A percentile compares a stretch with the other conserved stretches of the same genome.
Conservation (phyloP, 148 eudicot genomes). For the Vaccinium macrocarpon region DNA sequence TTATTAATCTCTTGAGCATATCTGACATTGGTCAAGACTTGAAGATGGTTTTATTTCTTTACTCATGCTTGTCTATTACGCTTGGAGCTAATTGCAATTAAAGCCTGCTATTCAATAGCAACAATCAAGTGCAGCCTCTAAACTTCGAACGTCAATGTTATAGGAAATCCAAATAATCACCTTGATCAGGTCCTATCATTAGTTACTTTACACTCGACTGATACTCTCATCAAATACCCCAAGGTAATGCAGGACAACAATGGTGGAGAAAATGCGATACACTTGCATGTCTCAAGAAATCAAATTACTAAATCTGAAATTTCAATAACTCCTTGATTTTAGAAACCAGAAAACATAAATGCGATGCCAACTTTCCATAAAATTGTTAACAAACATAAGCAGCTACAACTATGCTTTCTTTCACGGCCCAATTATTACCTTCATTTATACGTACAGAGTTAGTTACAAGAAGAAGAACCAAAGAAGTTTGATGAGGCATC, state of each 20-base stretch:
- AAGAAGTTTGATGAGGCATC: neutral
- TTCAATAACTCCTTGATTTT: neutral
- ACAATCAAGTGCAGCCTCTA: neutral
- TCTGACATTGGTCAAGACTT: neutral
- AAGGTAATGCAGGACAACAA: neutral
- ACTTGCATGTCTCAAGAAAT: neutral
- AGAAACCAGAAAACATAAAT: neutral
- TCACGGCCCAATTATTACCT: neutral
- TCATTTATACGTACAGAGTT: neutral
- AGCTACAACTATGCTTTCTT: neutral
- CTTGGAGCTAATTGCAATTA: neutral
- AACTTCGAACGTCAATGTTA: neutral
- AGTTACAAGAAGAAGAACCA: neutral
- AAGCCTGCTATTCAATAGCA: neutral
- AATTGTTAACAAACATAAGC: neutral
- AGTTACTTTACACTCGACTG: neutral
- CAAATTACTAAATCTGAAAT: neutral
- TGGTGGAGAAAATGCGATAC: neutral
- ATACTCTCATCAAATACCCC: neutral
- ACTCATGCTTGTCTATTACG: neutral
- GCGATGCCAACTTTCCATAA: neutral
- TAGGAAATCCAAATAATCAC: neutral
- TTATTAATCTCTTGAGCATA: neutral
- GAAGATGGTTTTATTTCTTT: neutral
- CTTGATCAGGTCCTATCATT: neutral